These are phyloP conservation scores for Neofusicoccum sp. DNA, from an alignment of 2,329 filamentous ascomycete species.

Conservation along the genomic window DNA sequence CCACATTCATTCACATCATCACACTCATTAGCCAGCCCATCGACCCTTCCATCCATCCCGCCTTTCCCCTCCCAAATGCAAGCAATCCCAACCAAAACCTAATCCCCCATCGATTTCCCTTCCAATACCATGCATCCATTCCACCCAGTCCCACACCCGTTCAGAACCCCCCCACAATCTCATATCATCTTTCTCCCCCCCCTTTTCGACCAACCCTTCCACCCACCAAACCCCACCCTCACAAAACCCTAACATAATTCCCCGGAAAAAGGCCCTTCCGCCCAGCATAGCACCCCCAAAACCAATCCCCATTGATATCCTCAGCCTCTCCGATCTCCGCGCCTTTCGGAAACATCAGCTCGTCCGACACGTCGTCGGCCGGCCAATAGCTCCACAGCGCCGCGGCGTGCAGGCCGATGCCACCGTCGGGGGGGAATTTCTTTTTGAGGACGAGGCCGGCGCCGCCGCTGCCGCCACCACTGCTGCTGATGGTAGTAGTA, in stretches of 20 bases:
- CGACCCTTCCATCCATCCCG: too few relatives aligned
- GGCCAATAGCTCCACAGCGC: constrained; percentile 81
- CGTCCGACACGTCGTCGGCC: constrained; percentile 61
- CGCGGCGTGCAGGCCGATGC: constrained; percentile 61
- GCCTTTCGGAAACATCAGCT: constrained; percentile 78
- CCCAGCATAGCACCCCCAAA: constrained; percentile 81
- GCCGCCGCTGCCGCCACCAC: neutral
- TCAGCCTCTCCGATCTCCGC: constrained; percentile 81
- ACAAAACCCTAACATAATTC: constrained; percentile 62
- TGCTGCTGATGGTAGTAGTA: neutral
- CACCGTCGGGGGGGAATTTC: constrained; percentile 72
- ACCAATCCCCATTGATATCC: constrained; percentile 90
- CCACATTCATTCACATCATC: too few relatives aligned
- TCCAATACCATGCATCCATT: too few relatives aligned
- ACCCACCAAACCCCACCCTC: neutral
- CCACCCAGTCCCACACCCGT: too few relatives aligned
- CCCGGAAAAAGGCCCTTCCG: constrained; percentile 76
- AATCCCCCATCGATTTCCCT: too few relatives aligned
- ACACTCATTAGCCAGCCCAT: too few relatives aligned
- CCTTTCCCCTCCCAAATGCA: too few relatives aligned
- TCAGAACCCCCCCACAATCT: too few relatives aligned
- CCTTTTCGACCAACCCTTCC: neutral
- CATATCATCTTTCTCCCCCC: too few relatives aligned
- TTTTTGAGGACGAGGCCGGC: constrained; percentile 12
- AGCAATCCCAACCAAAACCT: too few relatives aligned